Conservation (phyloP, 345 rosid genomes). For the Abelmoschus esculentus region DNA sequence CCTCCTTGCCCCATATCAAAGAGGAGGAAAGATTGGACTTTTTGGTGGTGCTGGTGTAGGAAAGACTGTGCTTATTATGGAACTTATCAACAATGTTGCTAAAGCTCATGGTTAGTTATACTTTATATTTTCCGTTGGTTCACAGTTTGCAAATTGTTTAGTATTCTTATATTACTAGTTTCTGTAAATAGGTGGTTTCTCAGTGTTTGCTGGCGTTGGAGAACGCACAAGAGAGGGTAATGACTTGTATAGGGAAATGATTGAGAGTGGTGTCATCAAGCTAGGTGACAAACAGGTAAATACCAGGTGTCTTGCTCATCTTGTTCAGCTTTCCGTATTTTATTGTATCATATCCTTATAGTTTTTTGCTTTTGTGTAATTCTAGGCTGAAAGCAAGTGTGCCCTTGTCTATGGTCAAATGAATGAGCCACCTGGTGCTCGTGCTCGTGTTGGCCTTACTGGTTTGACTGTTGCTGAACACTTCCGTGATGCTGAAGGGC, state of each 20-base stretch:
- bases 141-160: background rate
- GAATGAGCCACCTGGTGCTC: slow-evolving; percentile 99
- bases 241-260: slow-evolving; percentile 97
- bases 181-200: slow-evolving; percentile 77
- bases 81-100: slow-evolving; percentile 93
- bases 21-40: slow-evolving; percentile 98
- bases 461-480: slow-evolving; percentile 97
- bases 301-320: background rate
- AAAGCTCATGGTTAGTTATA: slow-evolving; percentile 77
- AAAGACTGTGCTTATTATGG: slow-evolving; percentile 97
- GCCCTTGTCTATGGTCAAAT: slow-evolving; percentile 99
- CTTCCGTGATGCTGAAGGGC: slow-evolving; percentile 98
- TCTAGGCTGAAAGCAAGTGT: slow-evolving; percentile 87
- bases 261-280: slow-evolving; percentile 99
- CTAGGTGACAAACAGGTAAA: slow-evolving; percentile 90
- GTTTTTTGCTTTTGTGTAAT: background rate
- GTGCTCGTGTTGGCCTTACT: slow-evolving; percentile 99
- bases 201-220: slow-evolving; percentile 98
- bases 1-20: slow-evolving; percentile 97
- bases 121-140: background rate
- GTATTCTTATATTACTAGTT: background rate
- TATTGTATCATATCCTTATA: background rate
- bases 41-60: slow-evolving; percentile 99
- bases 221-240: slow-evolving; percentile 98
- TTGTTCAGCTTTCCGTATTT: background rate